Evolutionary conservation across 495 filamentous ascomycete species (phyloP), one percentile per base, ranked within the genome.

Genomic region (Lineolata rhizophorae): DNA sequence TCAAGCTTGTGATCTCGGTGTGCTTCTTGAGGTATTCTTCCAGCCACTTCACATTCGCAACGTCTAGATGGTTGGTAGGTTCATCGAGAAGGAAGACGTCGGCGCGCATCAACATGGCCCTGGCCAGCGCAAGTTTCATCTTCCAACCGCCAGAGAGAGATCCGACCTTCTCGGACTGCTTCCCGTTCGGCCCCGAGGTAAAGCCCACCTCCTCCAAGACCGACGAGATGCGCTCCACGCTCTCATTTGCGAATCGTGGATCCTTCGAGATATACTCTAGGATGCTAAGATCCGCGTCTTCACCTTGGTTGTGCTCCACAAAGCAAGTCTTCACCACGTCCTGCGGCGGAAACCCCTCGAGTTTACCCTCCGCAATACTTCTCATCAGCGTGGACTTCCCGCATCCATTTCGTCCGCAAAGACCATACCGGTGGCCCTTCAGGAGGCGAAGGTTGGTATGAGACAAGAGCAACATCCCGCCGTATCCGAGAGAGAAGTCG

Each of bases 81-180:
- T 97, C 87, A 65, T 99, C 87, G 19, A 99, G 70, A 20, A 99
- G 57, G 21, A 99, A 60, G 26, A 99, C 85, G 53, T 99, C 85
- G 21, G 87, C 87, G 49, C 74, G 77, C 65, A 78, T 76, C 40
- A 99, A 65, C 87, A 99, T 95, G 37, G 87, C 87, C 45, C 87
- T 70, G 32, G 90, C 87, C 43, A 99, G 61, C 35, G 87, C 87
- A 34, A 99, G 58, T 70, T 99, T 99, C 87, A 99, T 99, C 68
- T 99, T 95, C 87, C 87, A 99, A 46, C 87, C 87, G 51, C 87
- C 87, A n/a, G 87, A 99, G 13, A 95, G 61, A 18, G 84, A 91
- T 36, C 87, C 85, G 34, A 95, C 90, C 30, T 67, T 73, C 47
- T 90, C 74, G 19, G 69, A 61, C 50, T 93, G 85, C n/a, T n/a